Conservation (phyloP, 2,329 filamentous ascomycete genomes). For the Epichloe typhina region DNA sequence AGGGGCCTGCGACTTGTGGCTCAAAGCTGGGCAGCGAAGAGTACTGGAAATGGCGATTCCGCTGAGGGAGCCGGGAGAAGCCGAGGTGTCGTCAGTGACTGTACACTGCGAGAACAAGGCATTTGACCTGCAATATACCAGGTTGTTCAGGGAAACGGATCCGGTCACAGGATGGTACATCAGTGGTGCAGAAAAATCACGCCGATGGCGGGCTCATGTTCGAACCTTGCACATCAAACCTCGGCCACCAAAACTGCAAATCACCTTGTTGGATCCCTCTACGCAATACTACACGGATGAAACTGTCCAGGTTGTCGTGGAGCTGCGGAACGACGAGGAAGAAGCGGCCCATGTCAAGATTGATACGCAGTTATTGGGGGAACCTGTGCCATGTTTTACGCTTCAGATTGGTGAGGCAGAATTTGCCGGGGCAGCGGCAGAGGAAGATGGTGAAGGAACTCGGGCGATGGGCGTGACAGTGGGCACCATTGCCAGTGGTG, state of each 20-base stretch:
- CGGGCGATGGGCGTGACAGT: slow-evolving; percentile 29
- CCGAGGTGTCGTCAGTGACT: slow-evolving; percentile 49
- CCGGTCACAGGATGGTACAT: slow-evolving; percentile 37
- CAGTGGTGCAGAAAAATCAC: slow-evolving; percentile 28
- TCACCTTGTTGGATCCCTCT: slow-evolving; percentile 48
- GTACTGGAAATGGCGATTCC: slow-evolving; percentile 60
- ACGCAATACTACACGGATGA: slow-evolving; percentile 82
- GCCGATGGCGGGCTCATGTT: slow-evolving; percentile 34
- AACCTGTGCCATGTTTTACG: slow-evolving; percentile 33
- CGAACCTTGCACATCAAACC: slow-evolving; percentile 61
- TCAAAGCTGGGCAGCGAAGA: slow-evolving; percentile 53
- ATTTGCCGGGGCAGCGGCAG: slow-evolving; percentile 13
- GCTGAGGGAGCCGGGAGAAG: slow-evolving; percentile 71
- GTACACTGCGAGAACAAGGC: slow-evolving; percentile 49
- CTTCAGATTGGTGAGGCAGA: slow-evolving; percentile 24
- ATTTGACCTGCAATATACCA: slow-evolving; percentile 55
- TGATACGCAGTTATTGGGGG: slow-evolving; percentile 53
- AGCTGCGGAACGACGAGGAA: slow-evolving; percentile 71
- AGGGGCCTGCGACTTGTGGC: slow-evolving; percentile 49
- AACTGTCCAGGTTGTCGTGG: slow-evolving; percentile 51
- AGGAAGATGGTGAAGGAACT: slow-evolving; percentile 27
- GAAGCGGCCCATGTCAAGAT: slow-evolving; percentile 61
- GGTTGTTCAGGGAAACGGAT: slow-evolving; percentile 35
- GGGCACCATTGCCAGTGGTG: slow-evolving; percentile 33
- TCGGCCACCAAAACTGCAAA: slow-evolving; percentile 81